Base-by-base conservation (phyloP, 371 early-diverging fungal genomes). In the Apophysomyces sp. region DNA sequence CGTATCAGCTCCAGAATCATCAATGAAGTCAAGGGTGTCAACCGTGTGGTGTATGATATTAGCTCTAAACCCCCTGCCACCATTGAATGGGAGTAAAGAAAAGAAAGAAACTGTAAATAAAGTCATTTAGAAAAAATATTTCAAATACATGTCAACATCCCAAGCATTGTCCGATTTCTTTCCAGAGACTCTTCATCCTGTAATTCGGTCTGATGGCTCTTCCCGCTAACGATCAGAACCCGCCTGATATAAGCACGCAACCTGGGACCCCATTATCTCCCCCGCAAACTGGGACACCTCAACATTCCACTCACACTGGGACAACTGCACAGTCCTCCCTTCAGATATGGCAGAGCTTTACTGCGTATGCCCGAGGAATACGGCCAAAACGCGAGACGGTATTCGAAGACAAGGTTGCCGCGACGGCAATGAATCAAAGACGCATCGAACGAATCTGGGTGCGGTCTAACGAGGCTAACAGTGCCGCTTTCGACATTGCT, bases 1-100 rank as follows among this genome's bases (percentile, higher is more conserved):
- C 85, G 85, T 66, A 96, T 98, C 68, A 88, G 89, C 71, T 92
- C 86, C 71, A 82, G 97, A 63, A 98, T 98, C 72, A 96, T 96
- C 81, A 98, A 98, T 69, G 98, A 98, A 80, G 97, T 98, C 66
- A 86, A 92, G 71, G 98, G 98, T 37, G 97, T 97, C 57, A 98
- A 98, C 86, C 91, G 98, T 60, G 96, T 96, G 41, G 91, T 96
- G 60, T 97, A 97, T 72, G 98, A 98, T 76, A 92, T 98, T 71
- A 78, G 78, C 62, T 92, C 94, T 65, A 97, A 97, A 86, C 97
- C 97, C 31, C 97, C 97, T 56, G 93, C 94, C 61, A 97, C 97
- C 67, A 95, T 96, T 76, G 97, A 96, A 85, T 93, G 92, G 90
- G 93, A 92, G 74, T 92, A 91, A 71, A 68, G 52, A 56, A 56